Conservation (phyloP, 1,284 basidiomycete species). For the Melampsora americana region DNA sequence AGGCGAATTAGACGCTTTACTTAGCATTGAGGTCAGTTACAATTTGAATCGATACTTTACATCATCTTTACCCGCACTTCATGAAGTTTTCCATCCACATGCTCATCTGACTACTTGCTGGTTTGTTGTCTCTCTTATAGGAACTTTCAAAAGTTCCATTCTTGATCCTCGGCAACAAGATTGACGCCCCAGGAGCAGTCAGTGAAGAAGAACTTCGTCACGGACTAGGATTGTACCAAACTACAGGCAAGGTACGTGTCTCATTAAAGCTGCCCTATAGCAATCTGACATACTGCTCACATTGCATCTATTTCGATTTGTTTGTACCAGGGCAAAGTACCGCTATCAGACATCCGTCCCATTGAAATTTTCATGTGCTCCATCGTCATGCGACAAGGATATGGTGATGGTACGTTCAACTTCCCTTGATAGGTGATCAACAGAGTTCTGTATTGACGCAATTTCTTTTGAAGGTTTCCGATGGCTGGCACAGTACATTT, state of each 20-base stretch:
- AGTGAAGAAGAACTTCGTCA: conserved; percentile 96
- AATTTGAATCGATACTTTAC: conserved; percentile 47
- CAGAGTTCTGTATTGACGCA: not conserved
- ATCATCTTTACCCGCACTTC: not conserved
- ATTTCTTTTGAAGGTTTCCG: conserved; percentile 63
- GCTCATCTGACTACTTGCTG: not conserved
- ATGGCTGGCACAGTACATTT: conserved; percentile 94
- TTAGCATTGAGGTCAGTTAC: conserved; percentile 69
- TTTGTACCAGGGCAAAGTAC: conserved; percentile 78
- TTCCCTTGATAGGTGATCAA: not conserved
- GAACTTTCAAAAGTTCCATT: conserved; percentile 93
- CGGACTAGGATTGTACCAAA: conserved; percentile 92
- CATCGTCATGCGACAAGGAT: conserved; percentile 96
- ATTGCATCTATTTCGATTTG: conserved; percentile 6
- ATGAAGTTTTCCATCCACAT: not conserved
- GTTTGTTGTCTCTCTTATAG: conserved; percentile 38
- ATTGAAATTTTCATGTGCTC: conserved; percentile 99
- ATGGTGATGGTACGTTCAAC: conserved; percentile 73
- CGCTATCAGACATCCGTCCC: conserved; percentile 91
- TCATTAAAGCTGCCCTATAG: not conserved
- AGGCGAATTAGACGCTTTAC: conserved; percentile 90
- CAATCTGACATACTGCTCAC: not conserved
- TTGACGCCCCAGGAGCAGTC: conserved; percentile 95
- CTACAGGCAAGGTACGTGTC: conserved; percentile 83
- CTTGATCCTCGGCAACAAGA: conserved; percentile 99